Base-by-base conservation (phyloP, 169 alveolate species). In the Eimeria maxima region DNA sequence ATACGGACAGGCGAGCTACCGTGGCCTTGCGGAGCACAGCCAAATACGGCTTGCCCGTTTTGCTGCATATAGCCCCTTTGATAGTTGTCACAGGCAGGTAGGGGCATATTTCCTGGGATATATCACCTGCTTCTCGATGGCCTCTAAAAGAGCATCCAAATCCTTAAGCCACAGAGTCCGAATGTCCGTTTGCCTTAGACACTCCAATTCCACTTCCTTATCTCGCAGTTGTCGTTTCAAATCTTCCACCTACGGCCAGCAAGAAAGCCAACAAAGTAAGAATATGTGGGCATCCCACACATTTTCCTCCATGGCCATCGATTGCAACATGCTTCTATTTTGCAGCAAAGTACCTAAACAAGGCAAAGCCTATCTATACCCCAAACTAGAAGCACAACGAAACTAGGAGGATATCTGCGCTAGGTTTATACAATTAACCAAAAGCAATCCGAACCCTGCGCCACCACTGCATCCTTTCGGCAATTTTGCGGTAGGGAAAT, bases 111-210 rank as follows among this genome's bases (percentile, higher is more conserved):
- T 16, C 81, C 3, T 63, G 81, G 55, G 76, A n/a, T 33, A 38
- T n/a, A 45, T 33, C 50, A 95, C 97, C 95, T 95, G 97, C 47
- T 95, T 65, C 78, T 95, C 97, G 6, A 95, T 29, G 10, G 95
- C 97, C 5, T 44, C 86, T 22, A 71, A 63, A 8, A 95, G 84
- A 44, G 93, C 94, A 69, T 96, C 96, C 47, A 96, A 73, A 86
- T 96, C 97, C 65, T 81, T 63, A 53, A 89, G 81, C 97, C 97
- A 96, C 69, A 96, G 69, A 33, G 84, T 67, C 89, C 95, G 95
- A 57, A 89, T 81, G 63, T 95, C 93, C 53, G 96, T 95, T 76
- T 78, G 91, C 71, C 76, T 87, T 50, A 94, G 53, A 11, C 55
- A 60, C 69, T 96, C 96, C 84, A 95, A 65, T 50, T 94, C 97